Conservation (phyloP, 805 yeast genomes). For the Candida sonorensis region DNA sequence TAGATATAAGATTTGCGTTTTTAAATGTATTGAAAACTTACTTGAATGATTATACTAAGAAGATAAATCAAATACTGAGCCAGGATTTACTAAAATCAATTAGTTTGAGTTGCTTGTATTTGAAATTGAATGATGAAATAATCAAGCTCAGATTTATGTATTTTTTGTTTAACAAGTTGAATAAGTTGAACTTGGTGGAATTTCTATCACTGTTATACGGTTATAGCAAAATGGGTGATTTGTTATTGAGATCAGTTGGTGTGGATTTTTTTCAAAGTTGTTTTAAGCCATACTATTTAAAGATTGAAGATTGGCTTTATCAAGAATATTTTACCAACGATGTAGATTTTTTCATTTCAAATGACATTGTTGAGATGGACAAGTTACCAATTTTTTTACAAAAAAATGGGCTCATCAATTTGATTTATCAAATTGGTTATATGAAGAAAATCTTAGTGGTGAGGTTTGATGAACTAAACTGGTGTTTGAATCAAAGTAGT, state of each 20-base stretch:
- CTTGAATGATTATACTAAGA: constrained; percentile 28
- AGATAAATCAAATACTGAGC: constrained; percentile 30
- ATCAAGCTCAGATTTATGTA: constrained; percentile 52
- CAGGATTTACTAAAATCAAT: constrained; percentile 19
- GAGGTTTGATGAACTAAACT: too few relatives aligned
- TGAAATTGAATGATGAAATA: constrained; percentile 43
- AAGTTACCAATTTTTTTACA: constrained; percentile 41
- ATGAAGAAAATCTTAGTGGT: too few relatives aligned
- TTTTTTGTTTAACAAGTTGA: constrained; percentile 32
- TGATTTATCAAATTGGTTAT: constrained; percentile 65
- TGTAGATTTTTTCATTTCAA: constrained; percentile 24
- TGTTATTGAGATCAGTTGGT: constrained; percentile 37
- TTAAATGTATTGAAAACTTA: constrained; percentile 37
- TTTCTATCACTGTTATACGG: constrained; percentile 47
- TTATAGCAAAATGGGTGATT: constrained; percentile 60
- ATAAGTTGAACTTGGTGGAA: constrained; percentile 35
- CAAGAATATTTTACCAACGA: too few relatives aligned
- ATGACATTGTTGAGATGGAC: constrained; percentile 12
- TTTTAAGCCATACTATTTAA: constrained; percentile 52
- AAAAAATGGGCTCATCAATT: constrained; percentile 31
- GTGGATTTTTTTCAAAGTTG: constrained; percentile 36
- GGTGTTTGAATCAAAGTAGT: too few relatives aligned
- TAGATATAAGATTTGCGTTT: constrained; percentile 42
- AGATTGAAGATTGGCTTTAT: constrained; percentile 60
- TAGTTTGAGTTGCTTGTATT: constrained; percentile 30